Percentiles rank a stretch among this genome's conserved stretches.
These are phyloP conservation scores for Fusarium sp. DNA, from an alignment of 2,329 filamentous ascomycete genomes.

Conservation along the genomic window DNA sequence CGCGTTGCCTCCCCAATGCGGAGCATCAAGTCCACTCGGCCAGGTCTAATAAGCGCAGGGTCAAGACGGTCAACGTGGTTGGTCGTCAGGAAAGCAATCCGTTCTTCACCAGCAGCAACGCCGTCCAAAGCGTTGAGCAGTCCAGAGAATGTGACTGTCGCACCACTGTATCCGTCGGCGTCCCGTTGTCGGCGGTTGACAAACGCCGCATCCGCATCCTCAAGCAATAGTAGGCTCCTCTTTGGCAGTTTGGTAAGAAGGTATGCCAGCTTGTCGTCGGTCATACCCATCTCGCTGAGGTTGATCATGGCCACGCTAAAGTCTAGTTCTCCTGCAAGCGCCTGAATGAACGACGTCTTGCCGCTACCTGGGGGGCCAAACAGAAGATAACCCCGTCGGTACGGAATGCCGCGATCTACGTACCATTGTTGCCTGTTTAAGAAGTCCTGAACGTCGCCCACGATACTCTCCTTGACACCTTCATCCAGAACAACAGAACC, in stretches of 20 bases:
- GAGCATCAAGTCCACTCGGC: conserved; percentile 93
- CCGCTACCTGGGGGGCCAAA: conserved; percentile 93
- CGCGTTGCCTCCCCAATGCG: conserved; percentile 89
- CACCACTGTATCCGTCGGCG: conserved; percentile 86
- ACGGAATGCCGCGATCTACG: conserved; percentile 93
- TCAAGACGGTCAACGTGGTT: conserved; percentile 94
- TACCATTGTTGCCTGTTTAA: conserved; percentile 88
- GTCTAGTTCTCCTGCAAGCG: conserved; percentile 91
- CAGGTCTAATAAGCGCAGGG: conserved; percentile 89
- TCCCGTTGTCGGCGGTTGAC: conserved; percentile 84
- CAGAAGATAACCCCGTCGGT: conserved; percentile 89
- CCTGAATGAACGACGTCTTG: conserved; percentile 97
- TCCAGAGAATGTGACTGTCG: conserved; percentile 94
- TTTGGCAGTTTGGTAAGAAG: conserved; percentile 88
- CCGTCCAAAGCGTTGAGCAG: conserved; percentile 90
- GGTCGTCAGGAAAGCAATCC: conserved; percentile 93
- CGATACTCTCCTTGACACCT: conserved; percentile 86
- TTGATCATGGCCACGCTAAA: conserved; percentile 95
- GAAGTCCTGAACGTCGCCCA: conserved; percentile 88
- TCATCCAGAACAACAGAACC: conserved; percentile 89
- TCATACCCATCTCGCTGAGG: conserved; percentile 89
- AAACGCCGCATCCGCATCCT: conserved; percentile 94
- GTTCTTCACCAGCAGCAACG: conserved; percentile 93
- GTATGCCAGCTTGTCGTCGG: conserved; percentile 89
- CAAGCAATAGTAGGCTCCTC: conserved; percentile 85